A percentile compares a stretch with the other conserved stretches of the same genome.
Conservation (phyloP, 1,139 yeast species). For the Taphrina deformans region DNA sequence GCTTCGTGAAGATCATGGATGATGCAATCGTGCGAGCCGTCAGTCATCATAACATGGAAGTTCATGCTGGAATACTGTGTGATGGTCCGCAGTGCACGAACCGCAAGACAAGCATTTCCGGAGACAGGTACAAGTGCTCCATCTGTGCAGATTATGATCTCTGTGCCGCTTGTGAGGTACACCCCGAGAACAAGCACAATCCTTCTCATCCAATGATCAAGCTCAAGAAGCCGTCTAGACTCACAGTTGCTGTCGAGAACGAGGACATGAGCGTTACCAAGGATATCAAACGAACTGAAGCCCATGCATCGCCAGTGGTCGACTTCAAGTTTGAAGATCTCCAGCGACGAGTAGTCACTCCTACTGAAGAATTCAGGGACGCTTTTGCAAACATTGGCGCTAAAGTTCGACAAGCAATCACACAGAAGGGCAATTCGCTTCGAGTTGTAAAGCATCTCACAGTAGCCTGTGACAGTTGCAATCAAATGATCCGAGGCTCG, state of each 20-base stretch:
- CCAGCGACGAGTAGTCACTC: background rate
- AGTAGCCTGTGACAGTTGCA: slow-evolving; percentile 37
- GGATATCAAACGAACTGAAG: background rate
- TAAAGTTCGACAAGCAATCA: background rate
- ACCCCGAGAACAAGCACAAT: slow-evolving; percentile 40
- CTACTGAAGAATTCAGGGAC: background rate
- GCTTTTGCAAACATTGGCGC: slow-evolving; percentile 9
- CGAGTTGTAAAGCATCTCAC: slow-evolving; percentile 13
- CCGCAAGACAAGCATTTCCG: slow-evolving; percentile 44
- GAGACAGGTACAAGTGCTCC: slow-evolving; percentile 55
- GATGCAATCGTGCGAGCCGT: slow-evolving; percentile 10
- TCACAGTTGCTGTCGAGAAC: background rate
- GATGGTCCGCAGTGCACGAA: slow-evolving; percentile 50
- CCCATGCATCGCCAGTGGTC: background rate
- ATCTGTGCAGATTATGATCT: slow-evolving; percentile 56
- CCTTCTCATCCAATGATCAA: slow-evolving; percentile 41
- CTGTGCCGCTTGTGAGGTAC: slow-evolving; percentile 52
- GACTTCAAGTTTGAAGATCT: background rate
- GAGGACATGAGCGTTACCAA: background rate
- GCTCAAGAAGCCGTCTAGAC: slow-evolving; percentile 34
- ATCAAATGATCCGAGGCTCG: slow-evolving; percentile 45
- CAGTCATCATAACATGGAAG: slow-evolving; percentile 21
- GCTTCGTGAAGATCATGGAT: slow-evolving; percentile 33
- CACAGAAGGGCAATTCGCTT: background rate
- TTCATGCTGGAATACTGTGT: slow-evolving; percentile 45